Percentiles rank a stretch among this genome's conserved stretches.
Evolutionary conservation across 2,329 filamentous ascomycete species (phyloP).

Genomic region (Fusarium duplospermum): DNA sequence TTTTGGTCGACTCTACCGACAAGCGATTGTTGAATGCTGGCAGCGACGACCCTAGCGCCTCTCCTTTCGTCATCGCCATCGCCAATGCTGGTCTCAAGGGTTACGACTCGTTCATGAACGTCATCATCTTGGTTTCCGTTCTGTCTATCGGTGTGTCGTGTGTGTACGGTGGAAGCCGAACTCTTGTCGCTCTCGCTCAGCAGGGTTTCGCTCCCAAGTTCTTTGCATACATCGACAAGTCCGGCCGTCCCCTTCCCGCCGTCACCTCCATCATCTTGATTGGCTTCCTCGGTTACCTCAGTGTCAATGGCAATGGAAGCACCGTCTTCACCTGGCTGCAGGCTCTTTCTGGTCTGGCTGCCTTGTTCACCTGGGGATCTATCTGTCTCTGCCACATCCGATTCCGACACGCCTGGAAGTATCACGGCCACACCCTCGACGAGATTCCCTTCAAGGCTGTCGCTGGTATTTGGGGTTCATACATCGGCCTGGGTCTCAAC

Average conservation of each 20-base stretch:
- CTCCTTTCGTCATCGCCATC: slow-evolving; percentile 69
- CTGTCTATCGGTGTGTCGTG: slow-evolving; percentile 69
- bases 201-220: slow-evolving; percentile 69
- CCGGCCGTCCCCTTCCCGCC: slow-evolving; percentile 65
- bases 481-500: slow-evolving; percentile 69
- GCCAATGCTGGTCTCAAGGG: slow-evolving; percentile 63
- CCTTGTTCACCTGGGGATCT: slow-evolving; percentile 76
- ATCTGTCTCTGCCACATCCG: slow-evolving; percentile 77
- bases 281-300: slow-evolving; percentile 63
- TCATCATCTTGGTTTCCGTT: slow-evolving; percentile 68
- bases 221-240: slow-evolving; percentile 68
- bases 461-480: slow-evolving; percentile 73
- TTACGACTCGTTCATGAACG: slow-evolving; percentile 69
- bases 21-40: slow-evolving; percentile 61
- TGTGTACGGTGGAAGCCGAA: slow-evolving; percentile 70
- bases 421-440: slow-evolving; percentile 70
- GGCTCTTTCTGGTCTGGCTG: slow-evolving; percentile 72
- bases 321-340: slow-evolving; percentile 74
- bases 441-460: slow-evolving; percentile 75
- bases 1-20: slow-evolving; percentile 61
- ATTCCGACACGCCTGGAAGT: slow-evolving; percentile 73
- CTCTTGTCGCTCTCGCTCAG: slow-evolving; percentile 68
- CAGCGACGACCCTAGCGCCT: slow-evolving; percentile 49
- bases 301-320: slow-evolving; percentile 56
- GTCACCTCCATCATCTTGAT: slow-evolving; percentile 61